These are phyloP conservation scores for Fusarium sp. DNA, from an alignment of 2,329 filamentous ascomycete genomes.

Conservation along the genomic window DNA sequence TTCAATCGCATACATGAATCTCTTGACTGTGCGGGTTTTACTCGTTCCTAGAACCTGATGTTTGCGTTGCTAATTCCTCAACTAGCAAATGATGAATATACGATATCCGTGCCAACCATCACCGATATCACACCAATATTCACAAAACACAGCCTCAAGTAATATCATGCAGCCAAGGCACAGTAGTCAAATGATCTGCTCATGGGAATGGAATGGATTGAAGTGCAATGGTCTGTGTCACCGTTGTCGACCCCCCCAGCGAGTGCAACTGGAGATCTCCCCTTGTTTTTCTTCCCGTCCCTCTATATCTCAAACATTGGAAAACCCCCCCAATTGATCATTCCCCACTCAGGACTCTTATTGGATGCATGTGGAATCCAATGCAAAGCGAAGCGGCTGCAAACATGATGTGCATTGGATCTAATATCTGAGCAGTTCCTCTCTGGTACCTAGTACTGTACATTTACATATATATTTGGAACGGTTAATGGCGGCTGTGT, in stretches of 20 bases:
- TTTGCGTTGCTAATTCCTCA: too few species aligned
- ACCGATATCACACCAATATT: neutral
- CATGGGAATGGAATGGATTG: neutral
- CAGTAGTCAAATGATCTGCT: neutral
- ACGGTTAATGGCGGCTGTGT: constrained; percentile 12
- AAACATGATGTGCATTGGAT: constrained; percentile 46
- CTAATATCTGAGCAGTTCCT: constrained; percentile 10
- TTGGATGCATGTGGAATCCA: constrained; percentile 30
- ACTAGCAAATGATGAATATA: neutral
- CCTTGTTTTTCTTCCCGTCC: neutral
- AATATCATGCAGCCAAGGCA: neutral
- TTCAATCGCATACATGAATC: too few species aligned
- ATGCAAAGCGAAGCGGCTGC: constrained; percentile 38
- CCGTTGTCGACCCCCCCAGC: constrained; percentile 3
- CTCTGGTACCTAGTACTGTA: neutral
- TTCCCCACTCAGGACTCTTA: neutral
- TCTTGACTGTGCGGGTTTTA: too few species aligned
- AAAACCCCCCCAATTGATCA: neutral
- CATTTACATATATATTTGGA: constrained; percentile 17
- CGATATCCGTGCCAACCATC: neutral
- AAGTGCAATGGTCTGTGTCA: constrained; percentile 22
- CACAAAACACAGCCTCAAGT: neutral
- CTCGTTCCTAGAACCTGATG: too few species aligned
- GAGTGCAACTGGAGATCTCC: neutral
- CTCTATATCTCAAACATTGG: neutral